A percentile compares a stretch with the other conserved stretches of the same genome.
These are phyloP conservation scores for Sphenostylis stenocarpa DNA, from an alignment of 306 rosid genomes.

Conservation along the genomic window DNA sequence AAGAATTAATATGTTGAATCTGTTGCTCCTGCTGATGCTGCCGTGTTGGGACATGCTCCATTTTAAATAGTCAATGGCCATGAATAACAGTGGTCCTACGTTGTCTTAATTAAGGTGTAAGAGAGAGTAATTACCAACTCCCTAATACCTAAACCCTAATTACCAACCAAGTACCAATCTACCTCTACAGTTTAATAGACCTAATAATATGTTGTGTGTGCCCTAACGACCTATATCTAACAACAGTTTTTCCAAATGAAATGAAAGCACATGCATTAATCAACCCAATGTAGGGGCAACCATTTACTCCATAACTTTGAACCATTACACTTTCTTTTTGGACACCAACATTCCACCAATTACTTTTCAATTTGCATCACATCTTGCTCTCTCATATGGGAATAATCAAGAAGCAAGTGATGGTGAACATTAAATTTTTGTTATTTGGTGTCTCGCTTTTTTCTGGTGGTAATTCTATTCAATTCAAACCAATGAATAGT, in stretches of 20 bases:
- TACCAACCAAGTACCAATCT: background rate
- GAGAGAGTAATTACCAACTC: background rate
- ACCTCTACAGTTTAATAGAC: background rate
- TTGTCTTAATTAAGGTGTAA: background rate
- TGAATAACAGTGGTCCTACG: slow-evolving; percentile 27
- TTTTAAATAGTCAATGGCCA: background rate
- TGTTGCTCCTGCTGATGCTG: slow-evolving; percentile 6
- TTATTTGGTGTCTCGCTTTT: slow-evolving; percentile 11
- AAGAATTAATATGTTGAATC: slow-evolving; percentile 17
- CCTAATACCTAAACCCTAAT: slow-evolving; percentile 23
- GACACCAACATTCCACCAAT: slow-evolving; percentile 26
- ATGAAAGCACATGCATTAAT: background rate
- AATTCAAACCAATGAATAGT: slow-evolving; percentile 12
- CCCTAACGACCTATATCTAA: background rate
- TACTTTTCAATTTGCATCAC: background rate
- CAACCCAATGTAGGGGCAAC: background rate
- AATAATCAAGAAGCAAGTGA: background rate
- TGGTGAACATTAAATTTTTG: background rate
- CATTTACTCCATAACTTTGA: background rate
- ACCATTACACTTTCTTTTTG: slow-evolving; percentile 6
- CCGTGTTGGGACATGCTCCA: background rate
- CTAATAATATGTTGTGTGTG: background rate
- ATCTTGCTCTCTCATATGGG: background rate
- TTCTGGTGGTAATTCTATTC: background rate
- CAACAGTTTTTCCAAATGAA: background rate